A percentile compares a stretch with the other conserved stretches of the same genome.
These are phyloP conservation scores for Podila clonocystis DNA, from an alignment of 192 early-diverging fungal species.

Conservation along the genomic window DNA sequence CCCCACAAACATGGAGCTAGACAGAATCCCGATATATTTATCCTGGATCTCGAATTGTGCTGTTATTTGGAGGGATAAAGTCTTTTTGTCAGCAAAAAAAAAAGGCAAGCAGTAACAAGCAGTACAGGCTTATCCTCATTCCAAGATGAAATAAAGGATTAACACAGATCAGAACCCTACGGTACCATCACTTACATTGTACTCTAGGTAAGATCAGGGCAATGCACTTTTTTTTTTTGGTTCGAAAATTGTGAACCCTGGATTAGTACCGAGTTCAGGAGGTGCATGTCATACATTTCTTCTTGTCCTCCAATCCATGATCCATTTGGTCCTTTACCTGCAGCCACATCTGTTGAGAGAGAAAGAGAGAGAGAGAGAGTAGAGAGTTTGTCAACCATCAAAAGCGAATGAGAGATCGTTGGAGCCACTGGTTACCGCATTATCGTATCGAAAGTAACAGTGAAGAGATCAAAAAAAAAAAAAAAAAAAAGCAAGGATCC, in stretches of 20 bases:
- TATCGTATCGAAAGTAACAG: neutral
- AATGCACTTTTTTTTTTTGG: conserved; percentile 58
- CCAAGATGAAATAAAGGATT: no score
- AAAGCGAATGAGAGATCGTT: neutral
- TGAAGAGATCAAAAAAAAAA: neutral
- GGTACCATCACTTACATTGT: conserved; percentile 57
- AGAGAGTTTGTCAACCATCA: neutral
- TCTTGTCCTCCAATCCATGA: neutral
- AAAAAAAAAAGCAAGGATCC: neutral
- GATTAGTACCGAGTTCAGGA: neutral
- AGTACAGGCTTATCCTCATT: no score
- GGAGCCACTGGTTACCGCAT: neutral
- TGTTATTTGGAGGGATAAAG: conserved; percentile 13
- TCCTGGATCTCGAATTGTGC: conserved; percentile 75
- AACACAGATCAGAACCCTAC: neutral
- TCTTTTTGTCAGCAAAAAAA: neutral
- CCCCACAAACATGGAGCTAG: conserved; percentile 77
- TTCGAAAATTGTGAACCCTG: neutral
- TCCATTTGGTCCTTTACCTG: conserved; percentile 47
- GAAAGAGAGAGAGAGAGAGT: neutral
- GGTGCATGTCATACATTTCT: no score
- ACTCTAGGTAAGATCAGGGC: conserved; percentile 80
- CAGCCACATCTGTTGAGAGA: conserved; percentile 64
- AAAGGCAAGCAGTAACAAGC: neutral
- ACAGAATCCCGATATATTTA: conserved; percentile 71